Base-by-base conservation (phyloP, 1,139 yeast species). In the Pichia sp. region DNA sequence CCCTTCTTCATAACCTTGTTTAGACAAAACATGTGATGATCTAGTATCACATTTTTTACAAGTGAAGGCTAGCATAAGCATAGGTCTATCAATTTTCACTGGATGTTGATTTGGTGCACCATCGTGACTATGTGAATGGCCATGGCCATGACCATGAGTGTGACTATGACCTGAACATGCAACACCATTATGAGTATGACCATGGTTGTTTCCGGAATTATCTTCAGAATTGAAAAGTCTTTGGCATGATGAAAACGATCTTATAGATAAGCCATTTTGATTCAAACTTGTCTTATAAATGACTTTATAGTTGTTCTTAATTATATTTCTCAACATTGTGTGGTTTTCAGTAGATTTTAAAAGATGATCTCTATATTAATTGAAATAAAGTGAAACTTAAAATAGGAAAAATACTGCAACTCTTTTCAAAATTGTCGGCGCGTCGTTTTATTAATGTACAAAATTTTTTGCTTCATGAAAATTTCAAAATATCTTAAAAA, bases 1-100 rank as follows among this genome's bases (percentile, higher is more conserved):
- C 1, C 99, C 99, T 30, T 76, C 74, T 28, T 84, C 80, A 66
- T 93, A 93, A 0, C 97, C 91, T 67, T 93, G 98, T 60, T 90
- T 91, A 19, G 96, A 87, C 63, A 93, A 84, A 5, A 84, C 77
- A 65, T 93, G 98, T 3, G 91, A 81, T 0, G 96, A 88, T 53
- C 98, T 73, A 9, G 87, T 80, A 50, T 81, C 77, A 70, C 99
- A 93, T 60, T 82, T 81, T 67, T 90, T 93, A 69, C 99, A 93
- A 0, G 97, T 93, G 70, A 93, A 91, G 0, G 96, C 93, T 33
- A 93, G 77, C 84, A 90, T 85, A 60, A 88, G 73, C 67, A 83
- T 80, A 1, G 96, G 96, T 55, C 84, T 81, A 45, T 81, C 85
- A 5, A 75, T 76, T 59, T 83, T 65, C 11, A 65, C 25, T 8